Evolutionary conservation across 176 grass and related monocot genomes (phyloP).

Genomic region (Puccinellia tenuiflora): DNA sequence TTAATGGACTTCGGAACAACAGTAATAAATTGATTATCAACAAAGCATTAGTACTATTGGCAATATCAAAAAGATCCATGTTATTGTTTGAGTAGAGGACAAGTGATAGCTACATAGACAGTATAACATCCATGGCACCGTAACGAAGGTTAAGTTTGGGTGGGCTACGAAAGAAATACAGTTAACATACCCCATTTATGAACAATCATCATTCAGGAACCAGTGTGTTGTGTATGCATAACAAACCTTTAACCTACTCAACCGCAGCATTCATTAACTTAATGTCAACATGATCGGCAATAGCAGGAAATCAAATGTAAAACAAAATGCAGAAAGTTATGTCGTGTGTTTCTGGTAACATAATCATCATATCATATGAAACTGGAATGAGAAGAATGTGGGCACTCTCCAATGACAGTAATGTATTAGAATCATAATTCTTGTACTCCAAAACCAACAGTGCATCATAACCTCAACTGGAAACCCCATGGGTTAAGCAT

Average conservation of each 20-base stretch:
- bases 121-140: neutral
- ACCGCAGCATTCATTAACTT: neutral
- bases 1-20: neutral
- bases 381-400: neutral
- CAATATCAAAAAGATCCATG: neutral
- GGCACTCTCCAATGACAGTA: neutral
- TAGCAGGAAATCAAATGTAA: neutral
- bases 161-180: neutral
- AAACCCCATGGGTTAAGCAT: neutral
- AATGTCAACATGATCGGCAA: neutral
- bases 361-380: neutral
- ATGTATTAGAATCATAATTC: neutral
- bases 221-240: neutral
- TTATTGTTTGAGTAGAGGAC: neutral
- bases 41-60: neutral
- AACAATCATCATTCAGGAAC: neutral
- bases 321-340: neutral
- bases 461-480: neutral
- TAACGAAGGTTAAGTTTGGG: neutral
- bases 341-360: neutral
- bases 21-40: neutral
- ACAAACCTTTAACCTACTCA: neutral
- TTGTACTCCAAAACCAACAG: neutral
- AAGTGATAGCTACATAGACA: neutral
- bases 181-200: neutral